These are phyloP conservation scores for Mariannaea sp. DNA, from an alignment of 2,329 filamentous ascomycete species.

Conservation along the genomic window DNA sequence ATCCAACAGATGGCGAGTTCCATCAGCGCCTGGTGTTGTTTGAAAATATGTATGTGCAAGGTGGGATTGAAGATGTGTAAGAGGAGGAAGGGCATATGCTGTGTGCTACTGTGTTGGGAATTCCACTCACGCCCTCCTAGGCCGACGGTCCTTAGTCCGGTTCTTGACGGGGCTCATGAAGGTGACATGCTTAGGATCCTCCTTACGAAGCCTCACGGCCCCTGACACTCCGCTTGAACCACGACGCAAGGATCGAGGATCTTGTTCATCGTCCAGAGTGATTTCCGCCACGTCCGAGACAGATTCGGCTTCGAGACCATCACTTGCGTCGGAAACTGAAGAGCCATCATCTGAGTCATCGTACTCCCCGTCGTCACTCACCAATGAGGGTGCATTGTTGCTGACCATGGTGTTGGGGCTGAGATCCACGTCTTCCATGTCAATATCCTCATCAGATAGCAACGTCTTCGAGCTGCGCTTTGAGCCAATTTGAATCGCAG, in stretches of 20 bases:
- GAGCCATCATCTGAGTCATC: conserved; percentile 72
- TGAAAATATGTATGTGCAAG: conserved; percentile 15
- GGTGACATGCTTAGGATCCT: conserved; percentile 60
- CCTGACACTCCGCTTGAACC: conserved; percentile 50
- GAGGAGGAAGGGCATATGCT: neutral
- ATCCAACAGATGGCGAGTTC: conserved; percentile 33
- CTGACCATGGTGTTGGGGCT: conserved; percentile 72
- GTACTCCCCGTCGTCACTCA: conserved; percentile 81
- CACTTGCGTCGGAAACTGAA: conserved; percentile 61
- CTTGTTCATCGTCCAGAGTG: conserved; percentile 61
- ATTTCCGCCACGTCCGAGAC: conserved; percentile 67
- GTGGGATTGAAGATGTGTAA: neutral
- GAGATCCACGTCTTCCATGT: conserved; percentile 63
- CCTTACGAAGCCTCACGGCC: conserved; percentile 57
- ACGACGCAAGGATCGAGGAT: conserved; percentile 51
- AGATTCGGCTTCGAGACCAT: conserved; percentile 62
- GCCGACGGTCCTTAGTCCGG: conserved; percentile 42
- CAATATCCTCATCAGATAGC: conserved; percentile 53
- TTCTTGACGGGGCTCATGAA: conserved; percentile 58
- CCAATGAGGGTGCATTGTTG: conserved; percentile 78
- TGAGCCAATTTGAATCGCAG: conserved; percentile 24
- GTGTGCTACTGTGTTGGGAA: neutral
- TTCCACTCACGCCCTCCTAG: conserved; percentile 37
- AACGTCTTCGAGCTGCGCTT: conserved; percentile 31
- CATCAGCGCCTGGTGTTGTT: conserved; percentile 14